Conservation (phyloP, 768 basidiomycete species). For the Artomyces pyxidatus region DNA sequence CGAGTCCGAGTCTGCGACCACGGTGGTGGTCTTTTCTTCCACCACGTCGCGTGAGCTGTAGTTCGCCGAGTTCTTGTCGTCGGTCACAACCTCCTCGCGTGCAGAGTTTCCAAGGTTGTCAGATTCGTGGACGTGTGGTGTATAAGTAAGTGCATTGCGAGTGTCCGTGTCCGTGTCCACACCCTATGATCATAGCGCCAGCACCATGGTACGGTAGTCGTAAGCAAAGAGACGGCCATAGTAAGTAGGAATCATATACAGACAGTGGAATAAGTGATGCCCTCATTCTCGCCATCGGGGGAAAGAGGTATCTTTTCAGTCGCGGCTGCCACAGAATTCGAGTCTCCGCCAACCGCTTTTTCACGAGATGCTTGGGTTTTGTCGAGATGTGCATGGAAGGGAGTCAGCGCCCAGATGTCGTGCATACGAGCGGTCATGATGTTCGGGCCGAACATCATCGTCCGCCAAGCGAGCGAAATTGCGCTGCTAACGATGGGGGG, state of each 20-base stretch:
- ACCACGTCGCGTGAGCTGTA: too few species aligned
- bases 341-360: background rate
- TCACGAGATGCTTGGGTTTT: slow-evolving; percentile 1
- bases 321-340: background rate
- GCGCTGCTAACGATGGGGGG: slow-evolving; percentile 21
- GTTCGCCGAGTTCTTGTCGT: background rate
- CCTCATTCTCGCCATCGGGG: slow-evolving; percentile 10
- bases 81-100: background rate
- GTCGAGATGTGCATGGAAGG: slow-evolving; percentile 9
- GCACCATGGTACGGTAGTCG: slow-evolving; percentile 15
- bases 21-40: background rate
- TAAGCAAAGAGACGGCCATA: slow-evolving; percentile 11
- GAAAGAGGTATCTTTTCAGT: slow-evolving; percentile 15
- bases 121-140: slow-evolving; percentile 36
- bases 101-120: slow-evolving; percentile 17
- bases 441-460: slow-evolving; percentile 25
- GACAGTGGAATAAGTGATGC: slow-evolving; percentile 34
- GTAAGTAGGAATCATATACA: slow-evolving; percentile 37
- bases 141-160: slow-evolving; percentile 8
- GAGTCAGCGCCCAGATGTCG: slow-evolving; percentile 23
- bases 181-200: slow-evolving; percentile 15
- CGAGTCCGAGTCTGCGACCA: background rate
- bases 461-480: slow-evolving; percentile 23
- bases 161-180: slow-evolving; percentile 6
- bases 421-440: slow-evolving; percentile 25